Conservation (phyloP, 2,329 filamentous ascomycete genomes). For the Mariannaea sp. region DNA sequence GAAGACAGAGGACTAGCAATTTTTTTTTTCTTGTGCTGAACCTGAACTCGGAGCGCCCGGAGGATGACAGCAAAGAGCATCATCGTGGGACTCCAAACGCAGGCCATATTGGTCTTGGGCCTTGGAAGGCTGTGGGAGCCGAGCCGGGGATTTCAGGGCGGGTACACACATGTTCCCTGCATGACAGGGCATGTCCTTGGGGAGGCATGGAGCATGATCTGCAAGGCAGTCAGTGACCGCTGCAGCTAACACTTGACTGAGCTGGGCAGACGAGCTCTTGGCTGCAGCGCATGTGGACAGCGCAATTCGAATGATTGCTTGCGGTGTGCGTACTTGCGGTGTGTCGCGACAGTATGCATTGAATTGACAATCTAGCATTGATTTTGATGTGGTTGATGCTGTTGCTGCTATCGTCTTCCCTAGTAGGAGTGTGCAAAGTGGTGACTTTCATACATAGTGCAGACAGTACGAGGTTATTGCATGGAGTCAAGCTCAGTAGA, state of each 20-base stretch:
- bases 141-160: conserved; percentile 29
- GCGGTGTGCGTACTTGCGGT: conserved; percentile 7
- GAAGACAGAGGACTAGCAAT: not conserved
- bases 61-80: conserved; percentile 12
- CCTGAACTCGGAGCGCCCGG: conserved; percentile 24
- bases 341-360: no score
- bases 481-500: no score
- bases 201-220: not conserved
- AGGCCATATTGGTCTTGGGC: not conserved
- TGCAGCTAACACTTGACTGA: not conserved
- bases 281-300: not conserved
- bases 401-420: not conserved
- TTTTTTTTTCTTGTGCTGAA: no score
- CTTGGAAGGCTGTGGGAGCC: not conserved
- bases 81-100: conserved; percentile 19
- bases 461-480: no score
- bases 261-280: not conserved
- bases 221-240: conserved; percentile 6
- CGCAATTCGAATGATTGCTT: not conserved
- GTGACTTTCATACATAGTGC: no score
- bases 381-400: not conserved
- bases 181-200: not conserved
- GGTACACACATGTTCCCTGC: no score
- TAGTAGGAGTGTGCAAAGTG: not conserved
- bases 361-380: no score